phyloP scores from a whole-genome alignment of 192 early-diverging fungal species.

The Coemansia sp. region DNA sequence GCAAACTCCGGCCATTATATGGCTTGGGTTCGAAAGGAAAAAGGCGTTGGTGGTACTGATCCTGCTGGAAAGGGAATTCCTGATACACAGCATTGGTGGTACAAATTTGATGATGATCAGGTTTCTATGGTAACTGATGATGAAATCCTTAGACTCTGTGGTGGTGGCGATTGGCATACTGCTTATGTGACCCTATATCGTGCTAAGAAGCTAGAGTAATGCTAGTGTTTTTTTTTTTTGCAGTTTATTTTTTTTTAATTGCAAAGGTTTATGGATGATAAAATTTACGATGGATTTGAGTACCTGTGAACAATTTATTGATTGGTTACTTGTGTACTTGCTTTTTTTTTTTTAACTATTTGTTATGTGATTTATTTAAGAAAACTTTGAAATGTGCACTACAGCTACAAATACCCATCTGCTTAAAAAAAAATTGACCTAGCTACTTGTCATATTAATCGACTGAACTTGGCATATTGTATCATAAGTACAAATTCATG shows the following conservation, averaged over 20 bases:
- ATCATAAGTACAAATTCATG: too few species aligned
- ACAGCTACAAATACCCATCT: too few species aligned
- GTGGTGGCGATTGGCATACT: conserved; percentile 83
- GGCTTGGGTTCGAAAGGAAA: conserved; percentile 85
- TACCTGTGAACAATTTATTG: background rate
- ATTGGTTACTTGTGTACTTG: background rate
- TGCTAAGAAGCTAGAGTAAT: conserved; percentile 63
- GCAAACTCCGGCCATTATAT: conserved; percentile 96
- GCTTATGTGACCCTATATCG: conserved; percentile 90
- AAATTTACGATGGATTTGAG: too few species aligned
- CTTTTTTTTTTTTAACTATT: too few species aligned
- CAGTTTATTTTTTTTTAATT: background rate
- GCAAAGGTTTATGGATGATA: too few species aligned
- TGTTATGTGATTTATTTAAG: too few species aligned
- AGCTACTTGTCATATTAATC: too few species aligned
- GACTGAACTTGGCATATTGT: too few species aligned
- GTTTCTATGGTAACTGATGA: conserved; percentile 81
- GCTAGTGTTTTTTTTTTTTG: background rate
- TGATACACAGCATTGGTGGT: conserved; percentile 66
- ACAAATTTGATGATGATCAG: conserved; percentile 95
- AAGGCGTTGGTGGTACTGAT: conserved; percentile 48
- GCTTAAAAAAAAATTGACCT: too few species aligned
- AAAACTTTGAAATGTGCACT: too few species aligned
- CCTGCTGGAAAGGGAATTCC: conserved; percentile 36
- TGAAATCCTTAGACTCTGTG: conserved; percentile 87